Conservation (phyloP, 2,329 filamentous ascomycete species). For the Colletotrichum sansevieriae region DNA sequence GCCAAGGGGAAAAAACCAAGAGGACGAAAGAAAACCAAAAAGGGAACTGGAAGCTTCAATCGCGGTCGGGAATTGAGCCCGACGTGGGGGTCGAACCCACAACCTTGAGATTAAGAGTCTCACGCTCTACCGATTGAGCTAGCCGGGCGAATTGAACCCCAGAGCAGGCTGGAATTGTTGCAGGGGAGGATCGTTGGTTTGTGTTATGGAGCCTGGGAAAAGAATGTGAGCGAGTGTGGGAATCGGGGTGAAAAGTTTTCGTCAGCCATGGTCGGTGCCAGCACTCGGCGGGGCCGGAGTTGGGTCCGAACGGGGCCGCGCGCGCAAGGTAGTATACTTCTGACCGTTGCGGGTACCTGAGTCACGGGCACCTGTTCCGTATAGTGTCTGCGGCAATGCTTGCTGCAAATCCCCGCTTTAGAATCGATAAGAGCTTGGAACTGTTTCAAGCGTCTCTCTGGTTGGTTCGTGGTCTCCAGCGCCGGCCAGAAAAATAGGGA, state of each 20-base stretch:
- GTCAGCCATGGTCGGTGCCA: background rate
- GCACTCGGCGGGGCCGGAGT: conserved; percentile 5
- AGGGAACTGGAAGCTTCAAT: conserved; percentile 26
- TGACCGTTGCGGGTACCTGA: background rate
- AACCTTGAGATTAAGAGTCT: conserved; percentile 76
- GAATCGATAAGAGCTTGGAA: conserved; percentile 3
- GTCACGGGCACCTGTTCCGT: conserved; percentile 8
- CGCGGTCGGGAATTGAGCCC: conserved; percentile 40
- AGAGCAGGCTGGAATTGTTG: conserved; percentile 29
- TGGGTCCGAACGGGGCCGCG: conserved; percentile 4
- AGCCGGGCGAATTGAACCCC: conserved; percentile 59
- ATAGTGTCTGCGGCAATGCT: conserved; percentile 1
- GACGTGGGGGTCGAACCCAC: conserved; percentile 61
- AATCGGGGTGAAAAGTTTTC: conserved; percentile 7
- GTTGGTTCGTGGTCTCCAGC: background rate
- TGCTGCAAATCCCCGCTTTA: background rate
- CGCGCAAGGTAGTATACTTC: too few species aligned
- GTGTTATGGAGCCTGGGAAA: conserved; percentile 1
- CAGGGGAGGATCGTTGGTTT: fast-evolving
- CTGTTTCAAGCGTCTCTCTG: background rate
- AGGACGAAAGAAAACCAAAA: background rate
- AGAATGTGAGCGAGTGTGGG: background rate
- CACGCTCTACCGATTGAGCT: conserved; percentile 81
- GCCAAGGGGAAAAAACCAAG: too few species aligned
- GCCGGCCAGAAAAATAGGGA: too few species aligned